Percentiles rank a stretch among this genome's conserved stretches.
Evolutionary conservation across 1,284 basidiomycete species (phyloP).

Genomic region (Leccinum solheimii): DNA sequence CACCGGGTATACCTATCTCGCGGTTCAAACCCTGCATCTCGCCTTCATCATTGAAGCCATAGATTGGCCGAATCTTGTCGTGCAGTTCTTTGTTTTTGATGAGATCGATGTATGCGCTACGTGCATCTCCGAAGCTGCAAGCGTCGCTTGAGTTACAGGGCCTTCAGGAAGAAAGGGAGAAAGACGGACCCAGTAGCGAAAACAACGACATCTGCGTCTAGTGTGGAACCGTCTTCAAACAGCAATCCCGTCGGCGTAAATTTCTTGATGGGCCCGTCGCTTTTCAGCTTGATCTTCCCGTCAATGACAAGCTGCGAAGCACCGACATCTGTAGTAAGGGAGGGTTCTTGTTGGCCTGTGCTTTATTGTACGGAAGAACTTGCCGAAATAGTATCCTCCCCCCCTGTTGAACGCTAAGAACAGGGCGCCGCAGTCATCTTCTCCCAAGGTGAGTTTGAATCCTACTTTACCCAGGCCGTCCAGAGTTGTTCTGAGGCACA

Average conservation of each 20-base stretch:
- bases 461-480: conserved; percentile 58
- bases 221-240: conserved; percentile 65
- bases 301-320: conserved; percentile 65
- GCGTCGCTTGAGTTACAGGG: conserved; percentile 25
- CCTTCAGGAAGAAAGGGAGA: conserved; percentile 9
- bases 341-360: not conserved
- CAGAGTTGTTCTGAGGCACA: conserved; percentile 42
- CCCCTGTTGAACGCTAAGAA: conserved; percentile 33
- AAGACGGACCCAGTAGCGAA: conserved; percentile 53
- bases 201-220: conserved; percentile 66
- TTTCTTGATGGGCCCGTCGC: conserved; percentile 52
- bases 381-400: conserved; percentile 49
- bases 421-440: conserved; percentile 49
- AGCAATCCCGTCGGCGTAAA: conserved; percentile 58
- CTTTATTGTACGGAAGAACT: conserved; percentile 6
- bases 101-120: conserved; percentile 28
- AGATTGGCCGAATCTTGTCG: conserved; percentile 43
- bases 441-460: conserved; percentile 58
- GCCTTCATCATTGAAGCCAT: conserved; percentile 66
- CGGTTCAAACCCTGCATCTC: conserved; percentile 58
- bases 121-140: conserved; percentile 34
- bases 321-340: conserved; percentile 51
- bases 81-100: conserved; percentile 31
- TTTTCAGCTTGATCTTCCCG: conserved; percentile 75
- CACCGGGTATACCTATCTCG: conserved; percentile 49